These are phyloP conservation scores for Thymus quinquecostatus DNA, from an alignment of 257 asterid genomes.

Conservation along the genomic window DNA sequence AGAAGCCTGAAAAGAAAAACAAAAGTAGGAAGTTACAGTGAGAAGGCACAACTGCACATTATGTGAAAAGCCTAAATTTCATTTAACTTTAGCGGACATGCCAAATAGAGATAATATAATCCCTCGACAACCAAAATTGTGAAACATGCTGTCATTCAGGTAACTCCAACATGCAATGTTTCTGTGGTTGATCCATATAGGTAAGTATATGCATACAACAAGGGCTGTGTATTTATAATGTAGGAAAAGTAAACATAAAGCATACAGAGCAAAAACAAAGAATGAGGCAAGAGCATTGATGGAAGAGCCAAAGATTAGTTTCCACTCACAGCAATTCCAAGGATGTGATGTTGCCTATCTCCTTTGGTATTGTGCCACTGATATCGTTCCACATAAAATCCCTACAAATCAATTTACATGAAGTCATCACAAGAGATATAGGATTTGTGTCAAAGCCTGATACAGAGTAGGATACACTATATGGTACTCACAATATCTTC, in stretches of 20 bases:
- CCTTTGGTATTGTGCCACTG: conserved; percentile 82
- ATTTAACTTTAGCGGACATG: background rate
- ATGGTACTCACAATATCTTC: conserved; percentile 69
- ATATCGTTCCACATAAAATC: conserved; percentile 91
- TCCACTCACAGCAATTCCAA: conserved; percentile 71
- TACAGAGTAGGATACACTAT: conserved; percentile 14
- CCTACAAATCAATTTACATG: conserved; percentile 44
- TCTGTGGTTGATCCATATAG: background rate
- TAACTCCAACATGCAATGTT: background rate
- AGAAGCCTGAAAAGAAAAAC: conserved; percentile 66
- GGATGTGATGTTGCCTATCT: conserved; percentile 70
- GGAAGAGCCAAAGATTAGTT: conserved; percentile 16
- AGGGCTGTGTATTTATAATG: background rate
- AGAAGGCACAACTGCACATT: conserved; percentile 20
- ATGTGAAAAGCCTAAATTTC: background rate
- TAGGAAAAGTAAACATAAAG: background rate
- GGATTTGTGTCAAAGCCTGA: conserved; percentile 14
- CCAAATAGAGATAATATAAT: background rate
- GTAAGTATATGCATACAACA: background rate
- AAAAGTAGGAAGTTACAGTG: conserved; percentile 16
- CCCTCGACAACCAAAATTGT: conserved; percentile 6
- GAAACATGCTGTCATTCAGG: background rate
- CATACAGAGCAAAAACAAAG: conserved; percentile 3
- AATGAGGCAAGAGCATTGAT: conserved; percentile 28
- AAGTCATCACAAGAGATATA: conserved; percentile 17